Conservation (phyloP, 352 stramenopile genomes). For the Phytophthora citrophthora region DNA sequence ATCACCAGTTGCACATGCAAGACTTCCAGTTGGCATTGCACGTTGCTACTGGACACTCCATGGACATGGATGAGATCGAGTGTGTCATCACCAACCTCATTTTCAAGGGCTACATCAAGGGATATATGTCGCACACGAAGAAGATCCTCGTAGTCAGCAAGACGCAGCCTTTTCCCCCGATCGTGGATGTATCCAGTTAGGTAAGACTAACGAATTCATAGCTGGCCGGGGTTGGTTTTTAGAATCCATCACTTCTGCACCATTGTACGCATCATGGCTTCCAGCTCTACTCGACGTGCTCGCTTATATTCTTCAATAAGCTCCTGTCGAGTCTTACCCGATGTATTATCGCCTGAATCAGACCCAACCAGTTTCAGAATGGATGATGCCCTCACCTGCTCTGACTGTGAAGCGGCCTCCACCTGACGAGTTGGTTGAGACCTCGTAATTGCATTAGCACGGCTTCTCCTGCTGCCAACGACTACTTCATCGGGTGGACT, state of each 20-base stretch:
- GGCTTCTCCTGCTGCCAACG: conserved; percentile 17
- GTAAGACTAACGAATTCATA: conserved; percentile 8
- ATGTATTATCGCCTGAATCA: conserved; percentile 31
- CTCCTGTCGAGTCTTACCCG: conserved; percentile 58
- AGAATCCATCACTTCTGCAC: conserved; percentile 43
- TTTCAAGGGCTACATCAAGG: conserved; percentile 95
- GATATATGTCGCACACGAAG: conserved; percentile 97
- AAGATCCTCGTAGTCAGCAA: conserved; percentile 97
- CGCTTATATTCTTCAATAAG: conserved; percentile 74
- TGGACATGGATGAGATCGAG: conserved; percentile 97
- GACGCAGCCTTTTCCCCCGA: conserved; percentile 92
- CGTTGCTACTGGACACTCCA: conserved; percentile 83
- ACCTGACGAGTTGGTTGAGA: conserved; percentile 4
- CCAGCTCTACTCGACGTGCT: conserved; percentile 61
- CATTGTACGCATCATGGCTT: conserved; percentile 76
- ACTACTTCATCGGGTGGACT: conserved; percentile 4
- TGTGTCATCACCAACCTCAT: conserved; percentile 98
- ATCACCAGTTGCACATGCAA: conserved; percentile 90
- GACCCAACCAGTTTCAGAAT: conserved; percentile 65
- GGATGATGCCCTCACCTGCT: conserved; percentile 42
- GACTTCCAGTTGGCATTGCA: conserved; percentile 90
- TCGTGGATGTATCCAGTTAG: conserved; percentile 80
- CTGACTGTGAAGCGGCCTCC: conserved; percentile 1
- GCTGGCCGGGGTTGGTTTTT: background rate
- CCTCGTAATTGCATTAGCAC: conserved; percentile 11